Percentiles rank a stretch among this genome's conserved stretches.
phyloP scores from a whole-genome alignment of 2,329 filamentous ascomycete genomes.

The Ambrosiella cleistominuta region DNA sequence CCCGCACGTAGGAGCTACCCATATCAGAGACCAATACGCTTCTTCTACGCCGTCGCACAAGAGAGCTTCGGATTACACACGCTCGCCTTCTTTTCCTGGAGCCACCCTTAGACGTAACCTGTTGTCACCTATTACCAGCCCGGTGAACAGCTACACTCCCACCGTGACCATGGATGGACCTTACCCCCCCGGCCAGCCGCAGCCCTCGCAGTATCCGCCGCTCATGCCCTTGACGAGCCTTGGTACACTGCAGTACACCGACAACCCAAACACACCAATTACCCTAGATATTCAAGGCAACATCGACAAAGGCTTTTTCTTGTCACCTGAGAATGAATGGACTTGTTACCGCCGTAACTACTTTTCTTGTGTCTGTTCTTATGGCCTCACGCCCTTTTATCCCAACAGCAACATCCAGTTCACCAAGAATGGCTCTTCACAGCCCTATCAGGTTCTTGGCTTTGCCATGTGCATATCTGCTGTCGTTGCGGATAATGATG shows the following conservation, averaged over 20 bases:
- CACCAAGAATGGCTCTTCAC: constrained; percentile 30
- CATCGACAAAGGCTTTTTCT: constrained; percentile 82
- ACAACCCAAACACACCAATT: constrained; percentile 32
- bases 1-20: constrained; percentile 28
- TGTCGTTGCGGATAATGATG: constrained; percentile 56
- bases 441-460: constrained; percentile 48
- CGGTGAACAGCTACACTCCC: constrained; percentile 27
- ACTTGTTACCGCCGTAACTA: constrained; percentile 88
- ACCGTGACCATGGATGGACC: constrained; percentile 33
- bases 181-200: constrained; percentile 19
- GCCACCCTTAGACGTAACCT: constrained; percentile 29
- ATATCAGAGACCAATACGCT: constrained; percentile 36
- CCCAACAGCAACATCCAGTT: constrained; percentile 32
- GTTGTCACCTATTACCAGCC: constrained; percentile 34
- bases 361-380: constrained; percentile 71
- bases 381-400: constrained; percentile 43
- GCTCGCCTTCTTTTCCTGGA: constrained; percentile 34
- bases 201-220: constrained; percentile 34
- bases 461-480: constrained; percentile 78
- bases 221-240: constrained; percentile 32
- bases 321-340: constrained; percentile 59
- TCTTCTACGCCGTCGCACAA: constrained; percentile 33
- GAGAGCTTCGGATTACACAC: constrained; percentile 29
- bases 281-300: constrained; percentile 59
- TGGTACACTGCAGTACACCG: constrained; percentile 43